phyloP scores from a whole-genome alignment of 2,329 filamentous ascomycete genomes.

The Chaetomium sp. region DNA sequence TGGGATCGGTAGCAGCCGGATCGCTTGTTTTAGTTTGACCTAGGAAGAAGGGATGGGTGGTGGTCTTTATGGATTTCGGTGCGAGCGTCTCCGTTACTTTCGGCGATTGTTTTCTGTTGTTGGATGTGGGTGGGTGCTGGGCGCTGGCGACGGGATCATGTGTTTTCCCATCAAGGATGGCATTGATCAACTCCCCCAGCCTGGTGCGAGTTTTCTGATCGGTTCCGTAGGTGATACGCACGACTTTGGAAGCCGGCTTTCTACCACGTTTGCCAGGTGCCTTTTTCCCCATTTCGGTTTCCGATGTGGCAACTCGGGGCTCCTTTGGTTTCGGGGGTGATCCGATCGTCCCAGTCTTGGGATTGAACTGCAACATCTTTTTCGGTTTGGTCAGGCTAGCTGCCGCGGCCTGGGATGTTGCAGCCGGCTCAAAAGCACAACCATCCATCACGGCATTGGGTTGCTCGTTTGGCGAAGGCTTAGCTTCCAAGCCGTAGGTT shows the following conservation, averaged over 20 bases:
- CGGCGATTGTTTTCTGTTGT: slow-evolving; percentile 12
- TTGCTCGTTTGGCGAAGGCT: background rate
- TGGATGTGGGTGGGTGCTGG: background rate
- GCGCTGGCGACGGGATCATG: slow-evolving; percentile 36
- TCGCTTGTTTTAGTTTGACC: slow-evolving; percentile 39
- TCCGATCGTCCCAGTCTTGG: slow-evolving; percentile 63
- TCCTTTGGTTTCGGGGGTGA: slow-evolving; percentile 61
- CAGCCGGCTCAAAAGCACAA: background rate
- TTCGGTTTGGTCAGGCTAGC: slow-evolving; percentile 41
- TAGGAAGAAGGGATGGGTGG: slow-evolving; percentile 50
- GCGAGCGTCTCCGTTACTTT: slow-evolving; percentile 36
- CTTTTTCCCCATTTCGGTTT: slow-evolving; percentile 26
- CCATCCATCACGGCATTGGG: background rate
- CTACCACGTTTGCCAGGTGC: slow-evolving; percentile 40
- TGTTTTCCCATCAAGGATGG: slow-evolving; percentile 54
- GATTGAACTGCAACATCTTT: slow-evolving; percentile 60
- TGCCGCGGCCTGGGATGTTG: background rate
- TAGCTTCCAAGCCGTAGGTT: background rate
- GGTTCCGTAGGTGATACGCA: slow-evolving; percentile 61
- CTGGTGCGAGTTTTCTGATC: slow-evolving; percentile 48
- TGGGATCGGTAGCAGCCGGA: slow-evolving; percentile 20
- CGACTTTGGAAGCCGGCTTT: slow-evolving; percentile 47
- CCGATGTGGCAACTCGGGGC: slow-evolving; percentile 28
- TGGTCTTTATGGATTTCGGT: slow-evolving; percentile 38
- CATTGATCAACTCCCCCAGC: slow-evolving; percentile 63